These are phyloP conservation scores for Phycomyces blakesleeanus DNA, from an alignment of 192 early-diverging fungal genomes.

Conservation along the genomic window DNA sequence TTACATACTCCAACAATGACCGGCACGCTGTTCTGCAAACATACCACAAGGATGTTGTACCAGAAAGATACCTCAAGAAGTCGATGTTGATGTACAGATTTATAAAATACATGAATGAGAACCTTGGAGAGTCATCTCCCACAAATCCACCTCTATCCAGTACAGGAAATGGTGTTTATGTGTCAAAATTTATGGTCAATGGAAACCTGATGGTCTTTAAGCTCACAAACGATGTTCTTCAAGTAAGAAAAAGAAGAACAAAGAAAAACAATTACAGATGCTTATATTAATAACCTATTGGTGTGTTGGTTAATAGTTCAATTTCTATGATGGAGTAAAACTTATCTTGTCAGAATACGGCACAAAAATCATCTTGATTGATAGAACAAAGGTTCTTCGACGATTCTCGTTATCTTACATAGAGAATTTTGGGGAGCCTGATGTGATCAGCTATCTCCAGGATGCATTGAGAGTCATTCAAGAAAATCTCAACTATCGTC, in stretches of 20 bases:
- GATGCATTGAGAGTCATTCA: too few species aligned
- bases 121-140: constrained; percentile 31
- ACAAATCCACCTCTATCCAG: constrained; percentile 4
- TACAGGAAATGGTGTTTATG: constrained; percentile 31
- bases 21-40: constrained; percentile 3
- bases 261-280: too few species aligned
- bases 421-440: too few species aligned
- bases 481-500: too few species aligned
- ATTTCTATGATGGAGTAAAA: constrained; percentile 1
- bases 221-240: constrained; percentile 62
- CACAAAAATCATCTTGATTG: too few species aligned
- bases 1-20: constrained; percentile 40
- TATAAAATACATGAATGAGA: constrained; percentile 58
- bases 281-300: not conserved
- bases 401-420: too few species aligned
- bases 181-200: constrained; percentile 64
- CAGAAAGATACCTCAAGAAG: constrained; percentile 58
- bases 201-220: constrained; percentile 63
- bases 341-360: not conserved
- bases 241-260: constrained; percentile 47
- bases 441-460: too few species aligned
- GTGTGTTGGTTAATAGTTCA: not conserved
- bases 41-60: constrained; percentile 38
- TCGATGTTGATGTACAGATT: constrained; percentile 55
- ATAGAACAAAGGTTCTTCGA: too few species aligned